Evolutionary conservation across 2,329 filamentous ascomycete species (phyloP).

Genomic region (Arthrobotrys iridis): DNA sequence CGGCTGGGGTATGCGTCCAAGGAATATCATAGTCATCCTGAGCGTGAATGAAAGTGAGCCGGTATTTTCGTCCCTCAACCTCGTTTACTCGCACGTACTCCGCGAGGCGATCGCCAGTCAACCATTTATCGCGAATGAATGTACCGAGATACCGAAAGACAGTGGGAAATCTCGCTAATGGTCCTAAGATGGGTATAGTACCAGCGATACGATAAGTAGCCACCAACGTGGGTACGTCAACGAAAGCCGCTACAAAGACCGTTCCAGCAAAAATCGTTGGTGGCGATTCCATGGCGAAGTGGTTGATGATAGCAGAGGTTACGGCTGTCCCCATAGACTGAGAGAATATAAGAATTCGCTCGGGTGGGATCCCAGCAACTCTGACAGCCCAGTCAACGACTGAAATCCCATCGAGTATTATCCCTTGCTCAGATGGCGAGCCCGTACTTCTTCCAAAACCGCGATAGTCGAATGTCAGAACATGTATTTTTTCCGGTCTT

Average conservation of each 20-base stretch:
- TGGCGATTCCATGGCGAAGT: constrained; percentile 62
- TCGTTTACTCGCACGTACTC: constrained; percentile 63
- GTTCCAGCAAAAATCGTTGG: constrained; percentile 67
- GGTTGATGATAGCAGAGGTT: constrained; percentile 63
- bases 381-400: constrained; percentile 68
- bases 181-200: constrained; percentile 67
- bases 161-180: constrained; percentile 65
- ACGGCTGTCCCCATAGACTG: constrained; percentile 71
- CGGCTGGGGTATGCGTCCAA: constrained; percentile 64
- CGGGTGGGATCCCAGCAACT: constrained; percentile 66
- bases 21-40: constrained; percentile 68
- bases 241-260: constrained; percentile 69
- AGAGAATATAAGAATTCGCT: constrained; percentile 69
- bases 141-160: constrained; percentile 64
- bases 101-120: constrained; percentile 65
- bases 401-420: constrained; percentile 67
- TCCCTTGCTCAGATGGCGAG: constrained; percentile 67
- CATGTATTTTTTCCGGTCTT: constrained; percentile 67
- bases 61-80: constrained; percentile 60
- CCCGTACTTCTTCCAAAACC: constrained; percentile 70
- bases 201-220: constrained; percentile 70
- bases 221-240: constrained; percentile 67
- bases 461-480: constrained; percentile 71
- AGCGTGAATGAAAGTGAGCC: constrained; percentile 66
- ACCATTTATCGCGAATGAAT: constrained; percentile 67